Conservation (phyloP, 805 yeast species). For the Torulaspora quercuum region DNA sequence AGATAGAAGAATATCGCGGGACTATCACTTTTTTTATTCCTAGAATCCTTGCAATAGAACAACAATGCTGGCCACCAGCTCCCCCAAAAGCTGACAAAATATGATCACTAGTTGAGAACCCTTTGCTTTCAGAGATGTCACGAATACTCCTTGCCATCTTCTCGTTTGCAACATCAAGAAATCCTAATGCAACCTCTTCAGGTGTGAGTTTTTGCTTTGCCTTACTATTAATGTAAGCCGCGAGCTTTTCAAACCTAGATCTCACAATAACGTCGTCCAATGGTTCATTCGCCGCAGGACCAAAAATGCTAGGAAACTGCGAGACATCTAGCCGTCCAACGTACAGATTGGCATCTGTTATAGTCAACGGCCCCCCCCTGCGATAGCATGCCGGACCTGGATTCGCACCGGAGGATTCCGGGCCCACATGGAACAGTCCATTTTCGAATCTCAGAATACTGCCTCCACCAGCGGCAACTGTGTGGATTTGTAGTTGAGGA, state of each 20-base stretch:
- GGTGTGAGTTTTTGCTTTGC: constrained; percentile 43
- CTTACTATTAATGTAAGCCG: constrained; percentile 52
- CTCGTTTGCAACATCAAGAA: constrained; percentile 77
- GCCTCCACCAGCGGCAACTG: constrained; percentile 86
- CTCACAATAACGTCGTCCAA: constrained; percentile 54
- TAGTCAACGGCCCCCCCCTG: constrained; percentile 80
- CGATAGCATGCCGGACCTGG: constrained; percentile 89
- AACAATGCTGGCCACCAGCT: constrained; percentile 89
- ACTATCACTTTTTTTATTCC: constrained; percentile 66
- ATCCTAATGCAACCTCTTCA: constrained; percentile 74
- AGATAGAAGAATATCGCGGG: constrained; percentile 75
- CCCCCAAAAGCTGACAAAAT: constrained; percentile 83
- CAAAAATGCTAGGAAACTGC: constrained; percentile 76
- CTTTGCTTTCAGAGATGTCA: constrained; percentile 78
- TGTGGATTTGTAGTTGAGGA: constrained; percentile 76
- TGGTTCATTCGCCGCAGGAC: constrained; percentile 72
- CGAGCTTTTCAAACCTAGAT: constrained; percentile 49
- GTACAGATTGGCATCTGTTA: constrained; percentile 77
- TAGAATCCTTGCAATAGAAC: constrained; percentile 64
- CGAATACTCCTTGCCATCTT: constrained; percentile 88
- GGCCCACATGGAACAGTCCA: constrained; percentile 76
- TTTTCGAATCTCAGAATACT: constrained; percentile 61
- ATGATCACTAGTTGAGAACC: constrained; percentile 61
- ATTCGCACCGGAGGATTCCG: constrained; percentile 80
- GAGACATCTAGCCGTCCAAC: constrained; percentile 69